Conservation (phyloP, 148 eudicot genomes). For the Diospyros lotus region DNA sequence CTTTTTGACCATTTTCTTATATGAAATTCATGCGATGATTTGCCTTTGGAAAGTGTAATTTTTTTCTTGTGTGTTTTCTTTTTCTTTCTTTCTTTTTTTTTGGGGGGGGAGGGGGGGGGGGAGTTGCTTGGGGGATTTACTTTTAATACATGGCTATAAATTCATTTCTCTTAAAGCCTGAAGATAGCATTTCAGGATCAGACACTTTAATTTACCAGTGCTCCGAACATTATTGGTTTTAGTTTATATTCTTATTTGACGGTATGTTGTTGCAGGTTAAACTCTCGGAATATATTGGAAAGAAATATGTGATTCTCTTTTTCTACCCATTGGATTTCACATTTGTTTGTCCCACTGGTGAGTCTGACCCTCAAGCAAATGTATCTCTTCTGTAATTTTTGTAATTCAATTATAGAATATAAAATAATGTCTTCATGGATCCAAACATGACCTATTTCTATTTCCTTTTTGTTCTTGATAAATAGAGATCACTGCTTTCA, state of each 20-base stretch:
- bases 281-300: conserved; percentile 86
- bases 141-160: too few species aligned
- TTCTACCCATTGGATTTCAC: conserved; percentile 98
- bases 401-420: neutral
- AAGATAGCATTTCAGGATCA: too few species aligned
- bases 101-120: too few species aligned
- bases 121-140: too few species aligned
- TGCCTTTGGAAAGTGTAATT: too few species aligned
- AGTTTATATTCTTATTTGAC: neutral
- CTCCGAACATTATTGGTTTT: neutral
- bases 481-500: conserved; percentile 96
- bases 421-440: conserved; percentile 2
- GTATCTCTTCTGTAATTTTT: neutral
- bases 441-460: neutral
- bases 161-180: too few species aligned
- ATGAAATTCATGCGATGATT: too few species aligned
- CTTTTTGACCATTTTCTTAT: too few species aligned
- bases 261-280: conserved; percentile 64
- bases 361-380: conserved; percentile 23
- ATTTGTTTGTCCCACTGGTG: conserved; percentile 97
- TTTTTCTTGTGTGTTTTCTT: too few species aligned
- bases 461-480: conserved; percentile 3
- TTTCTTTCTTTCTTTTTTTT: too few species aligned
- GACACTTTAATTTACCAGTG: too few species aligned
- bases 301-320: conserved; percentile 94